Conservation (phyloP, 1,284 basidiomycete species). For the Trametes polyzona region DNA sequence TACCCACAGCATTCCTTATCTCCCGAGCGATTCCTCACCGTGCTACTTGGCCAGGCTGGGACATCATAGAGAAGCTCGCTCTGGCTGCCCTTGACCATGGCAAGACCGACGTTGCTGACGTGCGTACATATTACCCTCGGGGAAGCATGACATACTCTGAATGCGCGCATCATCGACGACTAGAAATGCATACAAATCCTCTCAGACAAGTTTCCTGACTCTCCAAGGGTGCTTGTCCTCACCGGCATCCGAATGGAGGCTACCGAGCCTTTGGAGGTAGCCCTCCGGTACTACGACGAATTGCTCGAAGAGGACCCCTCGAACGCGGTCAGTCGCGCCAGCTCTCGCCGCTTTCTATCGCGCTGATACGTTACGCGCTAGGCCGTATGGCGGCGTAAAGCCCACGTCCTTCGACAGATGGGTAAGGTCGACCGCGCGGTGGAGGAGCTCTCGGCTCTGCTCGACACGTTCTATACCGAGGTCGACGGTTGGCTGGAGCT, state of each 20-base stretch:
- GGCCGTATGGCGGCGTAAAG: slow-evolving; percentile 85
- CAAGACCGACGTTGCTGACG: slow-evolving; percentile 80
- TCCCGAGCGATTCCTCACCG: neutral
- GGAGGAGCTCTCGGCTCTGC: slow-evolving; percentile 75
- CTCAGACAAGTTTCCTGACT: slow-evolving; percentile 74
- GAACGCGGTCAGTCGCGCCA: slow-evolving; percentile 65
- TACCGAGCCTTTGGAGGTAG: slow-evolving; percentile 62
- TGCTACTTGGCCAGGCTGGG: slow-evolving; percentile 63
- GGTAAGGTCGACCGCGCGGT: slow-evolving; percentile 71
- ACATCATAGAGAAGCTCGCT: slow-evolving; percentile 86
- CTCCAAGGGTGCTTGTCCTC: slow-evolving; percentile 84
- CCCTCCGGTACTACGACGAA: slow-evolving; percentile 71
- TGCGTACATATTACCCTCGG: slow-evolving; percentile 44
- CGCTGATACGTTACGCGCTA: slow-evolving; percentile 32
- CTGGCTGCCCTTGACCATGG: slow-evolving; percentile 88
- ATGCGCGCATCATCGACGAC: neutral
- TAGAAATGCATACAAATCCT: slow-evolving; percentile 74
- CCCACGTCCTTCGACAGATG: slow-evolving; percentile 69
- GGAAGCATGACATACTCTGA: neutral
- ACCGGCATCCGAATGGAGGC: slow-evolving; percentile 88
- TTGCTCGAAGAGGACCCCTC: slow-evolving; percentile 73
- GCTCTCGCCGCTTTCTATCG: neutral
- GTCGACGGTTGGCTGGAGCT: slow-evolving; percentile 93
- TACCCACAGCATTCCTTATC: neutral
- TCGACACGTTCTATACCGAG: slow-evolving; percentile 95